Evolutionary conservation across 331 rosid species (phyloP).

Genomic region (Quercus phellos): DNA sequence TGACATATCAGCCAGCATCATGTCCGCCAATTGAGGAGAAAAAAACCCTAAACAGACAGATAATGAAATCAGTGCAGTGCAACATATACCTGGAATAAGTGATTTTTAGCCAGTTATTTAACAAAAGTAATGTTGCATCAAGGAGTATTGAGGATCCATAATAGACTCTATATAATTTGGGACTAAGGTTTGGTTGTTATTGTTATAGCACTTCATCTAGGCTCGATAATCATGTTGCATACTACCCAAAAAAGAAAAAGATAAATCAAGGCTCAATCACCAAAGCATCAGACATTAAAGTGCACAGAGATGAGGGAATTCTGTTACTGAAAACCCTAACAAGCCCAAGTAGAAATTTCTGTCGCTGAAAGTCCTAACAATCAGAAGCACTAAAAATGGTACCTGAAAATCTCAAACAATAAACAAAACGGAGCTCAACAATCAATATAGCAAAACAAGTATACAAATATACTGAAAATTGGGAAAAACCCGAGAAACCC

Average conservation of each 20-base stretch:
- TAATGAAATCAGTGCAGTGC: background rate
- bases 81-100: background rate
- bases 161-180: too few relatives aligned
- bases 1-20: background rate
- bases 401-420: background rate
- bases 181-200: too few relatives aligned
- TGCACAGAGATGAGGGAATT: constrained; percentile 30
- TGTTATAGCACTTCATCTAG: background rate
- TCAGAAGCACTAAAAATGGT: constrained; percentile 16
- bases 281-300: constrained; percentile 18
- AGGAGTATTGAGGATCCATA: background rate
- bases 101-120: background rate
- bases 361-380: constrained; percentile 16
- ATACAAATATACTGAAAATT: background rate
- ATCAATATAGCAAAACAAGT: background rate
- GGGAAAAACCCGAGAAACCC: background rate
- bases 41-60: background rate
- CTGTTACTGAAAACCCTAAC: constrained; percentile 46
- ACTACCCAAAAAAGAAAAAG: too few relatives aligned
- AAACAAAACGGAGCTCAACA: background rate
- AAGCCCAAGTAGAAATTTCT: background rate
- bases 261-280: background rate
- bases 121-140: background rate
- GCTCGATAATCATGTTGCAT: too few relatives aligned
- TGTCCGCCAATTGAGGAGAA: background rate